Percentiles rank a stretch among this genome's conserved stretches.
Evolutionary conservation across 495 filamentous ascomycete genomes (phyloP).

Genomic region (Aspergillus olivimuriae): DNA sequence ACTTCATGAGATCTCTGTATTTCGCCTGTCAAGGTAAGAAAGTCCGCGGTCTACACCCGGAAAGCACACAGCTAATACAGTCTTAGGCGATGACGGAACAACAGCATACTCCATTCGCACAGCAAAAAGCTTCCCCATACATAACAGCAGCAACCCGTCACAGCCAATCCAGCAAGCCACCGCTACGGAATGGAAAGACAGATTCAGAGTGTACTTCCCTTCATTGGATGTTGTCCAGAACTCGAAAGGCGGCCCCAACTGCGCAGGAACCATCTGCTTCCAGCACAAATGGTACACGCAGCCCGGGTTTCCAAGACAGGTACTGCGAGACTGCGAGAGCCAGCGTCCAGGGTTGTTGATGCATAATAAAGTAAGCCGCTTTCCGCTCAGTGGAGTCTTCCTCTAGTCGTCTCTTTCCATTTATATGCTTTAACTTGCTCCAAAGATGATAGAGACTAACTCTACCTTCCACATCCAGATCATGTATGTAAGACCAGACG

Average conservation of each 20-base stretch:
- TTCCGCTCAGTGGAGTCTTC: too few species aligned
- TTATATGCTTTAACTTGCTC: too few species aligned
- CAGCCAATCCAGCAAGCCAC: constrained; percentile 18
- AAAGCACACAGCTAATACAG: too few species aligned
- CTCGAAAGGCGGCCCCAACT: constrained; percentile 52
- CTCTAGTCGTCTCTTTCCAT: too few species aligned
- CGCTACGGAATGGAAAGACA: constrained; percentile 37
- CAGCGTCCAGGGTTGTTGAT: constrained; percentile 63
- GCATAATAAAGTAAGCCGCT: constrained; percentile 75
- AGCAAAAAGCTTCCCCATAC: constrained; percentile 18
- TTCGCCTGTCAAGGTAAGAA: constrained; percentile 62
- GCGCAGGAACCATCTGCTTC: constrained; percentile 78
- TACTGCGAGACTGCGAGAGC: constrained; percentile 71
- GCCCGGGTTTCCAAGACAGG: constrained; percentile 57
- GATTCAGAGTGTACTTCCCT: constrained; percentile 78
- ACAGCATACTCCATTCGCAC: constrained; percentile 48
- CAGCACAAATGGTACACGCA: constrained; percentile 60
- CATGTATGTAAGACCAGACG: constrained; percentile 54
- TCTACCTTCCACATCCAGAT: constrained; percentile 31
- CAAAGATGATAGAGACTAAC: too few species aligned
- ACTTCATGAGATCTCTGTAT: constrained; percentile 66
- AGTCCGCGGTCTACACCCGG: too few species aligned
- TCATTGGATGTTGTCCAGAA: constrained; percentile 60
- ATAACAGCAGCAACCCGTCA: constrained; percentile 9
- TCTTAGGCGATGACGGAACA: constrained; percentile 53